Evolutionary conservation across 495 filamentous ascomycete genomes (phyloP).

Genomic region (Chaetomium fimeti): DNA sequence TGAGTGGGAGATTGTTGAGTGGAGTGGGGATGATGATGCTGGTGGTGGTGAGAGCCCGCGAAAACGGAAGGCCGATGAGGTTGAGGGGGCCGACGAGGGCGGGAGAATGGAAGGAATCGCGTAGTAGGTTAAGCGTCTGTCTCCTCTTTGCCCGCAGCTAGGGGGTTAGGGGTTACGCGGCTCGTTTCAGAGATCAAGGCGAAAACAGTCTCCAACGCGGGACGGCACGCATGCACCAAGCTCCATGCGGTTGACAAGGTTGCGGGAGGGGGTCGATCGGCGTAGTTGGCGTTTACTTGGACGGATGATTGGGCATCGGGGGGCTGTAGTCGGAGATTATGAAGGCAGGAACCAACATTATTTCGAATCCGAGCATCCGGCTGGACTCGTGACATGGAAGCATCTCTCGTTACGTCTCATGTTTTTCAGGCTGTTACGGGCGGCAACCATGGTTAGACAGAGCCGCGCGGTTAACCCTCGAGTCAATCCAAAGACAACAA

Average conservation of each 20-base stretch:
- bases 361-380: background rate
- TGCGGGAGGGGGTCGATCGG: background rate
- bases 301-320: background rate
- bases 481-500: conserved; percentile 1
- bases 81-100: background rate
- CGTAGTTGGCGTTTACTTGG: background rate
- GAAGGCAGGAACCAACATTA: background rate
- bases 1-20: conserved; percentile 85
- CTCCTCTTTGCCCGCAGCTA: background rate
- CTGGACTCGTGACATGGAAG: background rate
- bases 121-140: background rate
- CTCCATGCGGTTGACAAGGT: background rate
- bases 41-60: conserved; percentile 52
- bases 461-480: conserved; percentile 12
- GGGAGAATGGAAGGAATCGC: background rate
- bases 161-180: background rate
- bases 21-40: conserved; percentile 56
- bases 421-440: background rate
- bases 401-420: background rate
- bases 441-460: background rate
- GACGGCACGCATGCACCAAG: background rate
- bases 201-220: background rate
- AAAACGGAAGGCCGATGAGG: conserved; percentile 25
- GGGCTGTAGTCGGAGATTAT: background rate
- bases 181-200: background rate